Evolutionary conservation across 2,329 filamentous ascomycete genomes (phyloP), one percentile per base, ranked within the genome.

Genomic region (Beauveria bassiana): DNA sequence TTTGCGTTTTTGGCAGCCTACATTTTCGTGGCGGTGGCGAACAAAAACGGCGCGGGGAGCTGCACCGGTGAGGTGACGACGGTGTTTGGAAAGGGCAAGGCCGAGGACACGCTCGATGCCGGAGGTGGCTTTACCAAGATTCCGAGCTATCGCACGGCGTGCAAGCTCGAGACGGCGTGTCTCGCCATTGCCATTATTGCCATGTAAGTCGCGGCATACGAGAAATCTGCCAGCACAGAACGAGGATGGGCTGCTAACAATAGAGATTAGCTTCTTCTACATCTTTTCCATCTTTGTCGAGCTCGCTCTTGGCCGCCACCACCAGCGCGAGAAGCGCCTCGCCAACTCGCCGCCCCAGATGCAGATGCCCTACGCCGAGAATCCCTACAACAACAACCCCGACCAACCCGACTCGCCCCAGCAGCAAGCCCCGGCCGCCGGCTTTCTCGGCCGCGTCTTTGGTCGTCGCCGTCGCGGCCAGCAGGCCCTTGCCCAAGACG

Each of bases 141-240:
- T 51, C 81, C 81, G 2, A 80, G 72, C 52, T 80, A 77, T 64
- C 71, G 69, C 45, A 73, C 73, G 8, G 86, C 88, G 1, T 97
- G 93, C 78, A 80, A 80, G 63, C 78, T 96, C 66, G 85, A 96
- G 75, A 90, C 86, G 55, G 91, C 87, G 50, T 83, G 80, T 63
- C 87, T 97, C 66, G 89, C 90, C 3, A 86, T 95, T 18, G 78
- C 92, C 34, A 89, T 97, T 63, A 83, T 92, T 61, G 89, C 82
- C 69, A 86, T 89, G 86, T 92, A 79, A 76, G 79, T 64, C 22
- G n/a, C 22, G n/a, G 7, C 24, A 28, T 7, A 3, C 22, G 14
- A 28, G 14, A 2, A 28, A 22, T n/a, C 40, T n/a, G 16, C 18
- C 16, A 7, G 16, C 40, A n/a, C 40, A 18, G 16, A 43, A 43